Conservation (phyloP, 148 eudicot genomes). For the Beta vulgaris region DNA sequence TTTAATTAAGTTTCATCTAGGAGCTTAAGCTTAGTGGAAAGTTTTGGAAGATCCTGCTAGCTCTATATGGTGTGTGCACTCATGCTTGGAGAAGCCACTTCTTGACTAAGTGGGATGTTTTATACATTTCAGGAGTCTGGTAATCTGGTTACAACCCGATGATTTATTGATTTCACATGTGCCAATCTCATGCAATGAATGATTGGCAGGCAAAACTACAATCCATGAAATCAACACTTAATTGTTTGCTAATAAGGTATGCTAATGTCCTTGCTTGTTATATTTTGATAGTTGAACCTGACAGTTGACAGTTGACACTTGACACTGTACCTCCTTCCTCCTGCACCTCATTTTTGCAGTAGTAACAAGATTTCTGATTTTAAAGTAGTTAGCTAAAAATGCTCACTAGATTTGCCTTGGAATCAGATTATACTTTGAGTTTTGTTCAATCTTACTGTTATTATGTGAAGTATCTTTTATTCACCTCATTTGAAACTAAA, state of each 20-base stretch:
- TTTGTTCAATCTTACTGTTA: not conserved
- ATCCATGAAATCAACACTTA: not conserved
- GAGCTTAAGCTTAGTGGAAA: not conserved
- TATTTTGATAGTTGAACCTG: not conserved
- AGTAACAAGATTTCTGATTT: not conserved
- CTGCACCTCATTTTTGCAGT: not conserved
- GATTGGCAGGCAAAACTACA: conserved; percentile 60
- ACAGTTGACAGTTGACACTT: too few relatives aligned
- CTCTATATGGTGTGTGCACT: not conserved
- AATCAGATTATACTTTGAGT: not conserved
- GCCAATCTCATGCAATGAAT: conserved; percentile 74
- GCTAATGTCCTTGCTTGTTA: not conserved
- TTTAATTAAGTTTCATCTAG: not conserved
- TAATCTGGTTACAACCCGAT: conserved; percentile 58
- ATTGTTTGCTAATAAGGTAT: not conserved
- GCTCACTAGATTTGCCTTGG: not conserved
- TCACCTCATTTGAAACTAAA: not conserved
- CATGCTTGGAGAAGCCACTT: not conserved
- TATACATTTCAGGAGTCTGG: conserved; percentile 56
- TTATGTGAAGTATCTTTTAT: not conserved
- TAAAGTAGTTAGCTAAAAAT: not conserved
- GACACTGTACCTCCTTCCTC: not conserved
- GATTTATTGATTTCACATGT: conserved; percentile 71
- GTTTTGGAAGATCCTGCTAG: not conserved
- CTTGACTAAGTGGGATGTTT: conserved; percentile 7